Percentiles rank a stretch among this genome's conserved stretches.
phyloP scores from a whole-genome alignment of 768 basidiomycete genomes.

The Trametes maxima region DNA sequence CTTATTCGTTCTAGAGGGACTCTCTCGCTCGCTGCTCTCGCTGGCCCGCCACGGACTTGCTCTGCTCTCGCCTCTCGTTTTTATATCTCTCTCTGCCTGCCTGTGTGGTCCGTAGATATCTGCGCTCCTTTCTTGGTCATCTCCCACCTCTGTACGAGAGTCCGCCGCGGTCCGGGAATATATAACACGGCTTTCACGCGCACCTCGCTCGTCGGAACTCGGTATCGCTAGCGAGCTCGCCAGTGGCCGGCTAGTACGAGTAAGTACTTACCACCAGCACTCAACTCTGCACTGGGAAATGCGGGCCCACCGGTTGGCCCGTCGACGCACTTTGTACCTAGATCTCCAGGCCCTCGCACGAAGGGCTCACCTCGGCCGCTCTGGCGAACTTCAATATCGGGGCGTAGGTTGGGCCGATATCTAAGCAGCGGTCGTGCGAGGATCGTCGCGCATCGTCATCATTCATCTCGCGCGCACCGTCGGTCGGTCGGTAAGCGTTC shows the following conservation, averaged over 20 bases:
- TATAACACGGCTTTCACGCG: neutral
- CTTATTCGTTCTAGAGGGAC: slow-evolving; percentile 18
- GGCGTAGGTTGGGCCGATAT: too few species aligned
- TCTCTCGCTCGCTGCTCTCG: slow-evolving; percentile 16
- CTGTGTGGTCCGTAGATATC: neutral
- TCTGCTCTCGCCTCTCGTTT: neutral
- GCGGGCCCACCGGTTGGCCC: too few species aligned
- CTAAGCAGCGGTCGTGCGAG: too few species aligned
- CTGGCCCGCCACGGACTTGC: slow-evolving; percentile 15
- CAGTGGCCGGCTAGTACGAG: neutral
- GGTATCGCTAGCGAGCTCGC: neutral
- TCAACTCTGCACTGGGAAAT: too few species aligned
- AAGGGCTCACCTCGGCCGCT: too few species aligned
- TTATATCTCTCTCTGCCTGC: neutral
- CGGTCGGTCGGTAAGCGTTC: too few species aligned
- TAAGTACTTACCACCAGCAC: too few species aligned
- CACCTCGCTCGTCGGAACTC: neutral
- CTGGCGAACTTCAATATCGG: too few species aligned
- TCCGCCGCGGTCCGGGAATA: neutral
- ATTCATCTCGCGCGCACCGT: too few species aligned
- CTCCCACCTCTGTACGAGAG: neutral
- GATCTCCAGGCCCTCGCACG: too few species aligned
- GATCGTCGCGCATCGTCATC: too few species aligned
- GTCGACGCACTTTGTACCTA: too few species aligned
- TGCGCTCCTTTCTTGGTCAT: slow-evolving; percentile 13